Conservation (phyloP, 2,329 filamentous ascomycete species). For the Aspergillus ibericus region DNA sequence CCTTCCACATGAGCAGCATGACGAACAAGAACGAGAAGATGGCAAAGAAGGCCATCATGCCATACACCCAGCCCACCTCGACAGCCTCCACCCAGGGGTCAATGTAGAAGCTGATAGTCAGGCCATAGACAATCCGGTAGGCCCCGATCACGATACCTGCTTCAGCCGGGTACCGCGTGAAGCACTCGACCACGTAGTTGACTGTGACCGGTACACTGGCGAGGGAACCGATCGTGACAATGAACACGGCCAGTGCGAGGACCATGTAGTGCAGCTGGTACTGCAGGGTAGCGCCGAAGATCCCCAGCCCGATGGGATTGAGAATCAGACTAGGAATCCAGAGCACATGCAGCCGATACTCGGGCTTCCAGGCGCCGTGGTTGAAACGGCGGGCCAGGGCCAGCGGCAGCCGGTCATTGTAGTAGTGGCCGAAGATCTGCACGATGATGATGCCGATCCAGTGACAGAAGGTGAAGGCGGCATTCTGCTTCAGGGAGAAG, state of each 20-base stretch:
- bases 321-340: conserved; percentile 30
- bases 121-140: conserved; percentile 33
- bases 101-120: conserved; percentile 40
- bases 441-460: conserved; percentile 42
- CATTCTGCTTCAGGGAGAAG: conserved; percentile 43
- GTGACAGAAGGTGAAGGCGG: conserved; percentile 41
- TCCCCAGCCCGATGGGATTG: conserved; percentile 32
- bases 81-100: conserved; percentile 34
- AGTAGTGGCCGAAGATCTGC: conserved; percentile 21
- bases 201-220: conserved; percentile 26
- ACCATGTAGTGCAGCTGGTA: conserved; percentile 40
- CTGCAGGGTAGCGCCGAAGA: conserved; percentile 40
- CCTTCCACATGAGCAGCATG: conserved; percentile 8
- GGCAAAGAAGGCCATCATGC: conserved; percentile 39
- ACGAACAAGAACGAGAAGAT: conserved; percentile 13
- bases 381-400: conserved; percentile 13
- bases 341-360: conserved; percentile 39
- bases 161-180: conserved; percentile 37
- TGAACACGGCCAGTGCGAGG: conserved; percentile 37
- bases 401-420: conserved; percentile 22
- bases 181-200: conserved; percentile 33
- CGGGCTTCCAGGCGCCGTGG: conserved; percentile 40
- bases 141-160: conserved; percentile 17
- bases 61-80: conserved; percentile 39
- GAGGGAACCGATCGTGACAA: conserved; percentile 37